A percentile compares a stretch with the other conserved stretches of the same genome.
Evolutionary conservation across 176 grass and related monocot species (phyloP).

Genomic region (Melocanna baccifera): DNA sequence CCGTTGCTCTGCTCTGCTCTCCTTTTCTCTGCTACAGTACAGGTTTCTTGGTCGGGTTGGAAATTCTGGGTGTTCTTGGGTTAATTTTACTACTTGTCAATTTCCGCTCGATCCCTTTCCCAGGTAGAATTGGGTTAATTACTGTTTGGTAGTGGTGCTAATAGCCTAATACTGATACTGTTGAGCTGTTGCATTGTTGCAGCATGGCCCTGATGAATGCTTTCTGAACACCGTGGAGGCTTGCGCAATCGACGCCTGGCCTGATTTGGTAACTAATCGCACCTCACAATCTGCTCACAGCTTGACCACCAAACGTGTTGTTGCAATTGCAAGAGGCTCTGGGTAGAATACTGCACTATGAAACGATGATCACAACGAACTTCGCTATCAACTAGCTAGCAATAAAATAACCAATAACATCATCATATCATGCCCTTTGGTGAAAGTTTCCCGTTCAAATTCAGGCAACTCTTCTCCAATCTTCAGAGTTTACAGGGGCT

Average conservation of each 20-base stretch:
- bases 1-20: neutral
- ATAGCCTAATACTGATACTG: neutral
- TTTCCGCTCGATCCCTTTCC: neutral
- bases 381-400: neutral
- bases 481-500: neutral
- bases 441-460: neutral
- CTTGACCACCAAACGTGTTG: neutral
- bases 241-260: slow-evolving; percentile 82
- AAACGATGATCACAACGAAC: neutral
- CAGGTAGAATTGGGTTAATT: neutral
- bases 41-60: neutral
- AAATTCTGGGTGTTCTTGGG: neutral
- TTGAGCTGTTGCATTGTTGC: slow-evolving; percentile 29
- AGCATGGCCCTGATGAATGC: slow-evolving; percentile 86
- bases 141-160: neutral
- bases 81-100: neutral
- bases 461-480: neutral
- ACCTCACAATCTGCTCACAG: neutral
- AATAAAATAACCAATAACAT: neutral
- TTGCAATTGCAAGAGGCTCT: neutral
- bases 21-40: neutral
- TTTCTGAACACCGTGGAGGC: slow-evolving; percentile 86
- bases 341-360: neutral
- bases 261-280: slow-evolving; percentile 62
- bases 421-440: neutral